Evolutionary conservation across 306 rosid genomes (phyloP).

Genomic region (Lagenaria siceraria): DNA sequence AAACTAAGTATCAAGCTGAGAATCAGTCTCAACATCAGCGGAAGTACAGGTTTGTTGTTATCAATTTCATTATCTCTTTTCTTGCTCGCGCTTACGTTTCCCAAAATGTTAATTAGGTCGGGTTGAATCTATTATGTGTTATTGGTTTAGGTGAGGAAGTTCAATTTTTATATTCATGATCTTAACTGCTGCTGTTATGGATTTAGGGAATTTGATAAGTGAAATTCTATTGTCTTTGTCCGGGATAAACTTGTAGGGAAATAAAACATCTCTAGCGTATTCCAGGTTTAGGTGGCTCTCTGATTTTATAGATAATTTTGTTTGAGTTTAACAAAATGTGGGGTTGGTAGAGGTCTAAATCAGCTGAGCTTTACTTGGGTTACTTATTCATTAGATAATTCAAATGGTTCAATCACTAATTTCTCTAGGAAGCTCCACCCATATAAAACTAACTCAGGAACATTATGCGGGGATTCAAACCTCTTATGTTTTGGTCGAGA

Average conservation of each 20-base stretch:
- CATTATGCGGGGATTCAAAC: not conserved
- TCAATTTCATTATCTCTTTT: not conserved
- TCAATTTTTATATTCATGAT: not conserved
- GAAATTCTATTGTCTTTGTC: not conserved
- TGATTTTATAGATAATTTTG: not conserved
- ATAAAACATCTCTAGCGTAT: not conserved
- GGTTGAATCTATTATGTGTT: not conserved
- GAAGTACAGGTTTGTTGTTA: constrained; percentile 51
- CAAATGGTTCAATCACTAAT: not conserved
- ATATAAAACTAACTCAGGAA: not conserved
- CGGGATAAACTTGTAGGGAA: not conserved
- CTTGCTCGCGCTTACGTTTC: not conserved
- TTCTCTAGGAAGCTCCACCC: not conserved
- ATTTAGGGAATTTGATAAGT: not conserved
- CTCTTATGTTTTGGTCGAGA: not conserved
- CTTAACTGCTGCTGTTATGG: not conserved
- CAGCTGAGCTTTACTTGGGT: not conserved
- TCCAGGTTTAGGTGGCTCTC: not conserved
- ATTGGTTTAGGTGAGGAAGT: not conserved
- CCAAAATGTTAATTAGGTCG: not conserved
- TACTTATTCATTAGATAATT: not conserved
- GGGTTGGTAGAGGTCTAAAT: not conserved
- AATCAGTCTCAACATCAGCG: constrained; percentile 53
- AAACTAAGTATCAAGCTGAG: constrained; percentile 96
- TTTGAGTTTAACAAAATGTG: not conserved